A percentile compares a stretch with the other conserved stretches of the same genome.
phyloP scores from a whole-genome alignment of 1,139 yeast species.

The Taiozyma onychis region DNA sequence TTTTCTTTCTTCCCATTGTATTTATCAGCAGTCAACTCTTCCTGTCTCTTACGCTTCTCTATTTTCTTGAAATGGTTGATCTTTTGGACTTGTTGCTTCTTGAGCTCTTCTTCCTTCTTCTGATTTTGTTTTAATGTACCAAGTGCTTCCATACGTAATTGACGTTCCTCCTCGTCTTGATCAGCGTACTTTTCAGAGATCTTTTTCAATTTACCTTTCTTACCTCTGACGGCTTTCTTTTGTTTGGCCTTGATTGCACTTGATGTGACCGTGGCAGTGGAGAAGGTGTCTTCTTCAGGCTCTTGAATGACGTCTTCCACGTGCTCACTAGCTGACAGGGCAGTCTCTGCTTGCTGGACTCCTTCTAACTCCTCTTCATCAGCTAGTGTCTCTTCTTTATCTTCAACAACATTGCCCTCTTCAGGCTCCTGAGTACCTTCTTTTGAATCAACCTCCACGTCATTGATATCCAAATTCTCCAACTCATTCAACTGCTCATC shows the following conservation, averaged over 20 bases:
- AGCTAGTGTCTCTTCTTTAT: conserved; percentile 1
- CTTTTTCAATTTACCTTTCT: conserved; percentile 77
- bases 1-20: conserved; percentile 32
- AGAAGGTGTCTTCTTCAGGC: conserved; percentile 12
- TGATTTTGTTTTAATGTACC: conserved; percentile 63
- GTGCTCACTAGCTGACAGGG: neutral
- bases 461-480: conserved; percentile 24
- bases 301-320: neutral
- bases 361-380: neutral
- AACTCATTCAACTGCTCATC: conserved; percentile 17
- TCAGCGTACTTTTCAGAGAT: conserved; percentile 78
- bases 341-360: neutral
- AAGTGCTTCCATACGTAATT: conserved; percentile 66
- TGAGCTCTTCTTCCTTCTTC: conserved; percentile 31
- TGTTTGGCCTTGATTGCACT: conserved; percentile 20
- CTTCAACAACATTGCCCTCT: conserved; percentile 7
- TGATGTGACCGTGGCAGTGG: conserved; percentile 9
- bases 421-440: conserved; percentile 7
- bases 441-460: conserved; percentile 13
- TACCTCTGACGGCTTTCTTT: conserved; percentile 59
- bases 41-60: conserved; percentile 40
- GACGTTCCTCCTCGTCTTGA: conserved; percentile 87
- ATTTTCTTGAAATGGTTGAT: conserved; percentile 26
- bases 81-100: conserved; percentile 31
- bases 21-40: conserved; percentile 45